These are phyloP conservation scores for Russula sp. DNA, from an alignment of 768 basidiomycete species.

Conservation along the genomic window DNA sequence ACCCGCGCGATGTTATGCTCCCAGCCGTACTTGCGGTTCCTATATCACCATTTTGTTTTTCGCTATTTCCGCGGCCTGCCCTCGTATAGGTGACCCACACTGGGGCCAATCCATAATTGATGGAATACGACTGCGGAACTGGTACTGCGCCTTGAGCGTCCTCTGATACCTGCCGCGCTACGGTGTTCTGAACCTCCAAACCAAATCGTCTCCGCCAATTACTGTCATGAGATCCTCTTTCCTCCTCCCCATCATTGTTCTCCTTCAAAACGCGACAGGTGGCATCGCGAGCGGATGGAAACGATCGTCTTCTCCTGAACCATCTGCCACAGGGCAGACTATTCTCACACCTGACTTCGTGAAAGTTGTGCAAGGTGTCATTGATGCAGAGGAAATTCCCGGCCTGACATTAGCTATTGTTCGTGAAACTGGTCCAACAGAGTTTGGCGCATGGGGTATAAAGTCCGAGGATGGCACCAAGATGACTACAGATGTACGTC, in stretches of 20 bases:
- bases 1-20: too few species aligned
- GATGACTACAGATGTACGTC: constrained; percentile 18
- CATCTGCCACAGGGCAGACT: neutral
- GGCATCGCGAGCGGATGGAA: neutral
- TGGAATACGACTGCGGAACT: neutral
- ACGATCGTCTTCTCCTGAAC: neutral
- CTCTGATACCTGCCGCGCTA: neutral
- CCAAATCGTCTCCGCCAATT: neutral
- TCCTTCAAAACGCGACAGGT: neutral
- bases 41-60: too few species aligned
- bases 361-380: neutral
- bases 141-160: too few species aligned
- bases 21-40: too few species aligned
- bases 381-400: neutral
- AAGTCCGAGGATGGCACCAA: constrained; percentile 12
- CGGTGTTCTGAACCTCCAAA: neutral
- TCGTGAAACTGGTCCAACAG: neutral
- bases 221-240: neutral
- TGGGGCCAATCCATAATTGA: neutral
- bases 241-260: neutral
- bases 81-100: neutral
- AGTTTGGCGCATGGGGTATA: constrained; percentile 17
- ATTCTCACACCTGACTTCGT: constrained; percentile 14
- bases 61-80: too few species aligned
- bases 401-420: constrained; percentile 17